Evolutionary conservation across 2,329 filamentous ascomycete species (phyloP).

Genomic region (Domatiomyces catenatus): DNA sequence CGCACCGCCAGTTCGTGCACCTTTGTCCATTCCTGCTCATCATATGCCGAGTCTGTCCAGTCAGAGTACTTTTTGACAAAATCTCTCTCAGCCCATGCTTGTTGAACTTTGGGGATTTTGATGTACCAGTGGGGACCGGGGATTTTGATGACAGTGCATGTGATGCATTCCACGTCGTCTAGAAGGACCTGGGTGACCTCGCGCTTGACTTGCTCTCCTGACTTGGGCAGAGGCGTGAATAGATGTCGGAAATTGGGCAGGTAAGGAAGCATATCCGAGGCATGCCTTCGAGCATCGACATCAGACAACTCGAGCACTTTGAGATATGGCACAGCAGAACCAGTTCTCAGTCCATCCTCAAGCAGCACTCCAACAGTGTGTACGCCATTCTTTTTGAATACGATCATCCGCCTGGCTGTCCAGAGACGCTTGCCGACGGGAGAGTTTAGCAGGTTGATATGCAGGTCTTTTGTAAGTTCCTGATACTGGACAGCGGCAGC

Average conservation of each 20-base stretch:
- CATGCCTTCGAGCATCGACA: constrained; percentile 52
- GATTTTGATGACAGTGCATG: constrained; percentile 46
- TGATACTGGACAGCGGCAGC: constrained; percentile 66
- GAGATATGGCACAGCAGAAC: constrained; percentile 51
- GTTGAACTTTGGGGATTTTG: constrained; percentile 37
- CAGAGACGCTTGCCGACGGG: constrained; percentile 72
- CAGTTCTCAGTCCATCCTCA: constrained; percentile 51
- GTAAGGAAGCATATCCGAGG: constrained; percentile 78
- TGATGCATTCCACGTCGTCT: constrained; percentile 70
- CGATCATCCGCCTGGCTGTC: constrained; percentile 56
- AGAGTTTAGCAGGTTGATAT: constrained; percentile 61
- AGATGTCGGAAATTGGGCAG: constrained; percentile 53
- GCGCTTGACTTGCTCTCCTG: constrained; percentile 50
- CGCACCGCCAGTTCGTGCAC: constrained; percentile 71
- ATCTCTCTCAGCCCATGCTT: constrained; percentile 49
- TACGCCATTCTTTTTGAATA: constrained; percentile 70
- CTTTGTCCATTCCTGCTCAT: constrained; percentile 64
- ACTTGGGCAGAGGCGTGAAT: constrained; percentile 52
- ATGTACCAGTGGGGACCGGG: constrained; percentile 33
- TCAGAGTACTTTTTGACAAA: constrained; percentile 53
- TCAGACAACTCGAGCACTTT: constrained; percentile 66
- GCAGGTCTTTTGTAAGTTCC: constrained; percentile 63
- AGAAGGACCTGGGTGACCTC: constrained; percentile 57
- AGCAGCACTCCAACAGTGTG: constrained; percentile 69
- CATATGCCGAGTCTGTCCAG: constrained; percentile 63